phyloP scores from a whole-genome alignment of 2,329 filamentous ascomycete species.

The Xenoacremonium recifei region DNA sequence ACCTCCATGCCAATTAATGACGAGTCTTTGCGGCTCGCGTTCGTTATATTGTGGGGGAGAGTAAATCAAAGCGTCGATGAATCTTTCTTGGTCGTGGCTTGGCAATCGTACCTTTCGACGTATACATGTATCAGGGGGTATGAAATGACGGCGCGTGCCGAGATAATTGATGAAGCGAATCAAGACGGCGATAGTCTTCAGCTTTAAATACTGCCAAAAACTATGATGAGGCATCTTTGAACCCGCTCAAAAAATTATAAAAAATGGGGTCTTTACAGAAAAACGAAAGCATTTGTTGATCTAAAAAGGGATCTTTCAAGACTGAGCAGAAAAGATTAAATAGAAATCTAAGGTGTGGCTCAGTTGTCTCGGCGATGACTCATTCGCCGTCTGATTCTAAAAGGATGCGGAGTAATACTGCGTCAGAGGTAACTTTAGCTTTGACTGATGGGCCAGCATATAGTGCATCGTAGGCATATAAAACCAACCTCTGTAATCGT shows the following conservation, averaged over 20 bases:
- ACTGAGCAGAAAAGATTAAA: too few relatives aligned
- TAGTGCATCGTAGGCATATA: too few relatives aligned
- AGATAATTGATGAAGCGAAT: conserved; percentile 16
- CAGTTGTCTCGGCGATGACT: too few relatives aligned
- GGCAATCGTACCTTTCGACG: conserved; percentile 23
- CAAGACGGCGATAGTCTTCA: conserved; percentile 13
- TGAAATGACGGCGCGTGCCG: conserved; percentile 9
- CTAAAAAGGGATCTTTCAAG: too few relatives aligned
- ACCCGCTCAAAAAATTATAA: not conserved
- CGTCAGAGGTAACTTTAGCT: too few relatives aligned
- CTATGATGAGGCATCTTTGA: conserved; percentile 5
- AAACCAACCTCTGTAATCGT: too few relatives aligned
- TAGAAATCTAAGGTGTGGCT: too few relatives aligned
- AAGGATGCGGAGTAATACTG: too few relatives aligned
- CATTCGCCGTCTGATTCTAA: too few relatives aligned
- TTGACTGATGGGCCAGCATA: too few relatives aligned
- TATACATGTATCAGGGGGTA: conserved; percentile 3
- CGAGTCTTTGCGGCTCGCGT: conserved; percentile 16
- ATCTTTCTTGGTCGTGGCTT: conserved; percentile 24
- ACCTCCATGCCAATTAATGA: conserved; percentile 36
- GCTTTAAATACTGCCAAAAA: conserved; percentile 12
- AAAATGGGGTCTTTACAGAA: too few relatives aligned
- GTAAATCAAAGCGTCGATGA: conserved; percentile 30
- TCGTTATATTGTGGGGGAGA: conserved; percentile 7
- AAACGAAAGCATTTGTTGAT: too few relatives aligned